Evolutionary conservation across 2,329 filamentous ascomycete genomes (phyloP).

Genomic region (Colletotrichum shisoi): DNA sequence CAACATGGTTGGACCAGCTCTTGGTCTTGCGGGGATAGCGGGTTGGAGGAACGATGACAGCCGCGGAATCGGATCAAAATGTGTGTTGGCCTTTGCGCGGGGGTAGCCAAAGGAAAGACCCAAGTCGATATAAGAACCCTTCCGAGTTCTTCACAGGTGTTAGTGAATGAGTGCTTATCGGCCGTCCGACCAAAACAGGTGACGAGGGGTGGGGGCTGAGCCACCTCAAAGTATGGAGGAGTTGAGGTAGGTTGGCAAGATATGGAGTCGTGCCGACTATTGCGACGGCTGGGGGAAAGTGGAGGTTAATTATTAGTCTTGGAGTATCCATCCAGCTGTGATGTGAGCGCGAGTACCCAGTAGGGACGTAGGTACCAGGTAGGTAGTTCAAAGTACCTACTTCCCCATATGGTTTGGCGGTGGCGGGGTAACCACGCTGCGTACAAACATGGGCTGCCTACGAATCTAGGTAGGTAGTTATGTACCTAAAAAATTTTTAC

Average conservation of each 20-base stretch:
- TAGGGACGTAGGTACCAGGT: neutral
- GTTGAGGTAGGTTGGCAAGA: slow-evolving; percentile 15
- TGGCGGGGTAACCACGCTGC: slow-evolving; percentile 19
- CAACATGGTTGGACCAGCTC: slow-evolving; percentile 24
- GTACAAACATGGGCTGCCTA: neutral
- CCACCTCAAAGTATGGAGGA: slow-evolving; percentile 9
- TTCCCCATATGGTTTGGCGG: neutral
- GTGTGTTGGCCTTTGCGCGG: neutral
- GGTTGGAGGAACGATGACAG: neutral
- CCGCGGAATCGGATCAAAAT: slow-evolving; percentile 1
- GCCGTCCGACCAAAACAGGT: slow-evolving; percentile 22
- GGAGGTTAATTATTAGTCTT: slow-evolving; percentile 36
- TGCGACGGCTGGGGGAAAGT: slow-evolving; percentile 18
- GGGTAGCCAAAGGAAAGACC: neutral
- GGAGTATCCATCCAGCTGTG: slow-evolving; percentile 24
- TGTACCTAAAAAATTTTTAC: neutral
- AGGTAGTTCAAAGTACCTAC: neutral
- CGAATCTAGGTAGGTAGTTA: too few relatives aligned
- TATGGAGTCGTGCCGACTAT: slow-evolving; percentile 5
- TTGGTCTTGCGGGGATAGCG: neutral
- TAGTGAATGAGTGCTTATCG: slow-evolving; percentile 12
- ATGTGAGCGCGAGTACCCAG: slow-evolving; percentile 1
- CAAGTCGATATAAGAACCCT: slow-evolving; percentile 6
- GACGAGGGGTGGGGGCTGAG: slow-evolving; percentile 1
- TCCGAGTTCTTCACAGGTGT: neutral